phyloP scores from a whole-genome alignment of 306 rosid species.

The Rosa rugosa region DNA sequence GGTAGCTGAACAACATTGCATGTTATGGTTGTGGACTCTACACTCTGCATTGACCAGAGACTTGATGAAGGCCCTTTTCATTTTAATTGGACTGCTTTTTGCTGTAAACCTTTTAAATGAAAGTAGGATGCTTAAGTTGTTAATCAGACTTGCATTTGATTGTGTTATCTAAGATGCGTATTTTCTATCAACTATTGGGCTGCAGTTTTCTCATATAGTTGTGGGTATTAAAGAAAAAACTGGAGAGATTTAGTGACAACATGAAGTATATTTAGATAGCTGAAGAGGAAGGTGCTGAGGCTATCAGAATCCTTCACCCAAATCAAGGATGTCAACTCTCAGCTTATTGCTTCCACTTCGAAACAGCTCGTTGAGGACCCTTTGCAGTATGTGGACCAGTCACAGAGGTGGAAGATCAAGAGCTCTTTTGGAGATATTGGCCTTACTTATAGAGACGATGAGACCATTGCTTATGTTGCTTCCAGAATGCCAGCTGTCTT shows the following conservation, averaged over 20 bases:
- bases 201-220: not conserved
- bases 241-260: not conserved
- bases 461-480: slow-evolving; percentile 85
- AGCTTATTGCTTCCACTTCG: slow-evolving; percentile 52
- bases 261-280: not conserved
- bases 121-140: not conserved
- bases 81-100: too few species aligned
- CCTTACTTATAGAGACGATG: slow-evolving; percentile 61
- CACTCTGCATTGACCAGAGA: too few species aligned
- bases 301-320: slow-evolving; percentile 67
- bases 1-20: too few species aligned
- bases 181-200: not conserved
- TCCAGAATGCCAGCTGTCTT: slow-evolving; percentile 96
- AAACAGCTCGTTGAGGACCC: slow-evolving; percentile 85
- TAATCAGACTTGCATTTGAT: not conserved
- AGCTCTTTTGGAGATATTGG: slow-evolving; percentile 91
- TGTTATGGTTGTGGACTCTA: too few species aligned
- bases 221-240: not conserved
- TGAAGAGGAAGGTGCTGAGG: slow-evolving; percentile 81
- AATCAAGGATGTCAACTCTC: slow-evolving; percentile 69
- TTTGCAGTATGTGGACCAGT: slow-evolving; percentile 55
- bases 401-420: slow-evolving; percentile 88
- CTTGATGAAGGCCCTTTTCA: too few species aligned
- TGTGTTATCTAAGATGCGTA: not conserved
- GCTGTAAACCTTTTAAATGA: too few species aligned